Evolutionary conservation across 495 filamentous ascomycete genomes (phyloP).

Genomic region (Aspergillus cavernicola): DNA sequence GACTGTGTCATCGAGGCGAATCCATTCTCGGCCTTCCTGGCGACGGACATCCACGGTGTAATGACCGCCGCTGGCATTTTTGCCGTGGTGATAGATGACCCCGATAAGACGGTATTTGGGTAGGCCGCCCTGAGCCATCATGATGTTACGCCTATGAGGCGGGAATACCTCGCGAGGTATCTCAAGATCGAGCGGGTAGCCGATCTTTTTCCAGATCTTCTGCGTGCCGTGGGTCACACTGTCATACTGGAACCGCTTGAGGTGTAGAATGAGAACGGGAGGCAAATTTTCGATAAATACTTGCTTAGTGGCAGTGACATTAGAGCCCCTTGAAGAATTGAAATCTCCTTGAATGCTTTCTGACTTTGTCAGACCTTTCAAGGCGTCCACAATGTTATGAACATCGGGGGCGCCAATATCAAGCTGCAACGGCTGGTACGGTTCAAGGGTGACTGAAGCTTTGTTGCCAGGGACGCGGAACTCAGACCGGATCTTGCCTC

Average conservation of each 20-base stretch:
- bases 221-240: conserved; percentile 78
- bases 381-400: conserved; percentile 85
- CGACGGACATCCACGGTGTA: conserved; percentile 95
- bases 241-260: conserved; percentile 97
- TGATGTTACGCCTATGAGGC: conserved; percentile 60
- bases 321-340: conserved; percentile 72
- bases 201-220: conserved; percentile 98
- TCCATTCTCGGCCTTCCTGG: conserved; percentile 92
- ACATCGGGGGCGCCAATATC: conserved; percentile 85
- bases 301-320: conserved; percentile 81
- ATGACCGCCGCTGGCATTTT: conserved; percentile 89
- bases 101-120: conserved; percentile 81
- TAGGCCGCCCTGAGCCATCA: conserved; percentile 59
- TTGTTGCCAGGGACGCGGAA: conserved; percentile 83
- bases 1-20: conserved; percentile 89
- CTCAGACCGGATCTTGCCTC: conserved; percentile 86
- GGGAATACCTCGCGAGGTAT: conserved; percentile 93
- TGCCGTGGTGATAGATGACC: conserved; percentile 98
- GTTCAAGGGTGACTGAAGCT: conserved; percentile 85
- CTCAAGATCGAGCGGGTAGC: conserved; percentile 90
- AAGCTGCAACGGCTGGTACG: conserved; percentile 90
- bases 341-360: conserved; percentile 88
- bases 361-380: conserved; percentile 76
- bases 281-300: conserved; percentile 91
- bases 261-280: conserved; percentile 87